Conservation (phyloP, 1,284 basidiomycete species). For the Inonotus obliquus region DNA sequence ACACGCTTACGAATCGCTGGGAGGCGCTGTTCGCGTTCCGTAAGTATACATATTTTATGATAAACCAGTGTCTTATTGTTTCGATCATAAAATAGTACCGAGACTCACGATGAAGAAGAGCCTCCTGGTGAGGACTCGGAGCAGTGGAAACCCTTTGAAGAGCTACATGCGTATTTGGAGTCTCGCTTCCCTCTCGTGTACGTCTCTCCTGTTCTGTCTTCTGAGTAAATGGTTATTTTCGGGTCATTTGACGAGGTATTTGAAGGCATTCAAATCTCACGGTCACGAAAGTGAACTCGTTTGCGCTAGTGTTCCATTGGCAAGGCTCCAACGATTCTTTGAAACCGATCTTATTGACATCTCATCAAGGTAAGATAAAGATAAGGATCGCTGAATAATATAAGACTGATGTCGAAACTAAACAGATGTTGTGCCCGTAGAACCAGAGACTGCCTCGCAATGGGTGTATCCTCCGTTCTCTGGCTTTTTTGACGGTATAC, state of each 20-base stretch:
- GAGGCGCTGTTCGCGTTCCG: conserved; percentile 43
- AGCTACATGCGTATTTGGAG: conserved; percentile 24
- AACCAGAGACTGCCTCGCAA: conserved; percentile 31
- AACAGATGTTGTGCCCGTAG: conserved; percentile 41
- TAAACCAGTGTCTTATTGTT: not conserved
- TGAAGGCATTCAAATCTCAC: not conserved
- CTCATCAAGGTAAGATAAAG: conserved; percentile 55
- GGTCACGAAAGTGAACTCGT: conserved; percentile 39
- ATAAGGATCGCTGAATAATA: not conserved
- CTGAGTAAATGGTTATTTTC: not conserved
- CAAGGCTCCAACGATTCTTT: conserved; percentile 53
- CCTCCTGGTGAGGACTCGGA: conserved; percentile 22
- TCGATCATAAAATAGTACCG: conserved; percentile 10
- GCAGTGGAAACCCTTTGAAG: conserved; percentile 23
- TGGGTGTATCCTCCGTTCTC: conserved; percentile 44
- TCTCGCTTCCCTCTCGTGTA: conserved; percentile 22
- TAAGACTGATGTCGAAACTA: not conserved
- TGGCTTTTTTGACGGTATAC: conserved; percentile 37
- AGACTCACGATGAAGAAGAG: conserved; percentile 22
- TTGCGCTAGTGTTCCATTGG: conserved; percentile 69
- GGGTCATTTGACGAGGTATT: not conserved
- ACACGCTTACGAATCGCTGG: conserved; percentile 37
- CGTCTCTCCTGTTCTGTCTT: not conserved
- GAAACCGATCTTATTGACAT: conserved; percentile 65
- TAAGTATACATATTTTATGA: conserved; percentile 28